Evolutionary conservation across 768 basidiomycete genomes (phyloP), one percentile per base, ranked within the genome.

Genomic region (Tylopilus subfusipes): DNA sequence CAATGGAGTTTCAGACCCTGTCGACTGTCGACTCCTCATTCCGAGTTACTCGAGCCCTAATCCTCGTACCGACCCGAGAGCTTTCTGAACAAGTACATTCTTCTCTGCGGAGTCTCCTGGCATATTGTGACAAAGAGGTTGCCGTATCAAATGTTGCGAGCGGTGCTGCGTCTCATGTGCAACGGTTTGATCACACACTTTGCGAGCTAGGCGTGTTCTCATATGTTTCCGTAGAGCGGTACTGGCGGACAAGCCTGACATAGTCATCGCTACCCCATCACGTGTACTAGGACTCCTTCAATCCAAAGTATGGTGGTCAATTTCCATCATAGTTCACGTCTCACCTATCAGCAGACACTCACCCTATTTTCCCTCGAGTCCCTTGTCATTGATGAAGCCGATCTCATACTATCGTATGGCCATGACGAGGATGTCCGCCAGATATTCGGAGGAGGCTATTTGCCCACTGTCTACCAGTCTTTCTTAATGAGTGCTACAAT

Each of bases 401-500:
- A 98, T 68, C 82, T 98, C 34, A 90, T 99, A 49, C 78, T 99
- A 19, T 98, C 95, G 0, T 99, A 98, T 67, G 97, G 97, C 3
- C 93, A 98, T 60, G 89, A 94, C 56, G 90, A 94, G 64, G 92
- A 94, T 55, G 82, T 95, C 42, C 82, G 85, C 25, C 82, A 85
- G 54, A 79, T 85, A 42, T 85, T 88, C 57, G 78, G 72, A 52
- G 90, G 83, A 44, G 81, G 78, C 40, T 86, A 81, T 69, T 80
- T 89, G 29, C 93, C 88, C 50, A 88, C 84, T 68, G 83, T 88
- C 56, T 91, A 83, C 70, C 96, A 93, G 70, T 90, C 91, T 11
- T 94, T 96, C 73, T 75, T 99, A 31, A 97, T 98, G 93, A 93
- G 90, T 66, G 96, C 97, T 5, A 99, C 96, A 0, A 87, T 98